These are phyloP conservation scores for Ogataea philodendri DNA, from an alignment of 805 yeast genomes.

Conservation along the genomic window DNA sequence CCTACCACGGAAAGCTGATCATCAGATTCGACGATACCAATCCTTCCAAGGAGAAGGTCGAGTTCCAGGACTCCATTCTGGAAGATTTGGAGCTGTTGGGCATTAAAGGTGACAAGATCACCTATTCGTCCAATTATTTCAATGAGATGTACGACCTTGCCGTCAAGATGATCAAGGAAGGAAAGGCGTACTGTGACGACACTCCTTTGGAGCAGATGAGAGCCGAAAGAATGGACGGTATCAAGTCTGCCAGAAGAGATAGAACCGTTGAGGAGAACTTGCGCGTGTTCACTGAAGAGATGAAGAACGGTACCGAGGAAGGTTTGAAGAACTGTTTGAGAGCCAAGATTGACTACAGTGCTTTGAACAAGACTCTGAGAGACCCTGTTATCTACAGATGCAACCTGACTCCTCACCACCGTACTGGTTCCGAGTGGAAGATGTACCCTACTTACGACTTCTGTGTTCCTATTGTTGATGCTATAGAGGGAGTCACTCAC, in stretches of 20 bases:
- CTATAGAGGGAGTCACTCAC: slow-evolving; percentile 96
- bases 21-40: slow-evolving; percentile 98
- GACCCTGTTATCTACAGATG: slow-evolving; percentile 98
- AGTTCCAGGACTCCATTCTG: slow-evolving; percentile 89
- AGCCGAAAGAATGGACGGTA: slow-evolving; percentile 98
- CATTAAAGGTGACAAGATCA: slow-evolving; percentile 83
- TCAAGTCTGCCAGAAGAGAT: slow-evolving; percentile 87
- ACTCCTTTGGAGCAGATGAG: slow-evolving; percentile 95
- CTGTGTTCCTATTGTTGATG: slow-evolving; percentile 96
- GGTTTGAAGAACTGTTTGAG: slow-evolving; percentile 92
- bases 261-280: slow-evolving; percentile 91
- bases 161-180: slow-evolving; percentile 84
- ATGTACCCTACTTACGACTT: slow-evolving; percentile 98
- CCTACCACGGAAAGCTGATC: slow-evolving; percentile 93
- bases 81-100: slow-evolving; percentile 91
- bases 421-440: slow-evolving; percentile 92
- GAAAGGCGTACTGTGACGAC: slow-evolving; percentile 97
- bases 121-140: slow-evolving; percentile 94
- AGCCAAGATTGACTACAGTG: slow-evolving; percentile 92
- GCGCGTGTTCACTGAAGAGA: slow-evolving; percentile 79
- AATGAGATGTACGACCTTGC: slow-evolving; percentile 87
- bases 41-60: slow-evolving; percentile 94
- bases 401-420: slow-evolving; percentile 95
- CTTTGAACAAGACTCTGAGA: slow-evolving; percentile 90
- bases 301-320: slow-evolving; percentile 90